Percentiles rank a stretch among this genome's conserved stretches.
phyloP scores from a whole-genome alignment of 2,329 filamentous ascomycete genomes.

The Stachybotrys chlorohalonatus region DNA sequence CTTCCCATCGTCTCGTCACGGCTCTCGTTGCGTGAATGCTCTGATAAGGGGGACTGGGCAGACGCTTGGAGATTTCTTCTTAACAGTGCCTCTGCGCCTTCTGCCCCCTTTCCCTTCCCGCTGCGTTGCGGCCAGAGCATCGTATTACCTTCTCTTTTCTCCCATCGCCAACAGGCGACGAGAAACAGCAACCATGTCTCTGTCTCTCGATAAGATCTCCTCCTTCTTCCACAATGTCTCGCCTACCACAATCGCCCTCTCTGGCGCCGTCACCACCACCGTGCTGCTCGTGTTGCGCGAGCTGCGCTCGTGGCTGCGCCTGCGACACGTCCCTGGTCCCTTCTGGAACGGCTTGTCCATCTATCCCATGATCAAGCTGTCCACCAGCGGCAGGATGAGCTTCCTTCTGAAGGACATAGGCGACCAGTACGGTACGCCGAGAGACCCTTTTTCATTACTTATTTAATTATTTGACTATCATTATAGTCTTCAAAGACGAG shows the following conservation, averaged over 20 bases:
- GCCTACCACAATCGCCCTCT: background rate
- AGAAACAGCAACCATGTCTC: background rate
- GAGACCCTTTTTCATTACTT: too few relatives aligned
- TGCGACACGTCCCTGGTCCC: background rate
- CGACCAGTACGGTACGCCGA: background rate
- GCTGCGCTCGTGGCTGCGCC: background rate
- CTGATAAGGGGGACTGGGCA: background rate
- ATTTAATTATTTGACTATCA: too few relatives aligned
- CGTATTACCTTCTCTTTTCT: background rate
- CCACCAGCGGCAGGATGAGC: background rate
- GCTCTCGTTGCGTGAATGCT: background rate
- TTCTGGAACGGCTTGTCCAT: background rate
- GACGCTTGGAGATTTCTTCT: too few relatives aligned
- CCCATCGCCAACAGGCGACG: too few relatives aligned
- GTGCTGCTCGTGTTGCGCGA: background rate
- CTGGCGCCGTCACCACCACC: background rate
- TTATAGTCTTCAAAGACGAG: too few relatives aligned
- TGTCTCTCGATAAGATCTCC: background rate
- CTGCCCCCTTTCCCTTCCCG: background rate
- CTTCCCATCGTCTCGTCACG: background rate
- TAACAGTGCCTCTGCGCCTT: background rate
- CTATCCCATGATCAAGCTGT: background rate
- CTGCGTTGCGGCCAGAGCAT: background rate
- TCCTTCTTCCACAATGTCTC: background rate
- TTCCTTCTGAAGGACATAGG: background rate